phyloP scores from a whole-genome alignment of 352 stramenopile genomes.

The Peronospora destructor region DNA sequence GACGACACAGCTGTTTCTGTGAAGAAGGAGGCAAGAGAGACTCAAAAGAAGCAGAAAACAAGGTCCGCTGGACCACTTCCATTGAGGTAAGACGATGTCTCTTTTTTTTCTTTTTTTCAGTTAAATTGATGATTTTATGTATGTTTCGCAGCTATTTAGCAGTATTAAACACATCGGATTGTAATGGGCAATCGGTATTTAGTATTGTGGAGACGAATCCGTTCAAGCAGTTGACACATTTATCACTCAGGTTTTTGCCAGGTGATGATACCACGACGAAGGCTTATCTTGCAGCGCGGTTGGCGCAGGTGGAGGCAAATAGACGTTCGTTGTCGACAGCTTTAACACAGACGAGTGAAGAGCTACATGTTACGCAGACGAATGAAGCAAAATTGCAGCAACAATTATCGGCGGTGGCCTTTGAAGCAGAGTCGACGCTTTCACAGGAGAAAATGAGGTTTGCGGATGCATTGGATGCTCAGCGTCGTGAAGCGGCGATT shows the following conservation, averaged over 20 bases:
- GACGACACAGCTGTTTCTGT: constrained; percentile 2
- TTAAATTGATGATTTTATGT: background rate
- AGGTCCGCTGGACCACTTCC: constrained; percentile 64
- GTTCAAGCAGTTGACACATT: constrained; percentile 93
- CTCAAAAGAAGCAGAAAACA: constrained; percentile 24
- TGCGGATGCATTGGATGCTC: constrained; percentile 51
- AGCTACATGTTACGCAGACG: constrained; percentile 35
- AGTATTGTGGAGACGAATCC: constrained; percentile 91
- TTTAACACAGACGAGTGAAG: constrained; percentile 39
- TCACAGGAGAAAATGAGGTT: constrained; percentile 62
- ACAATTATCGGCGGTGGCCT: constrained; percentile 41
- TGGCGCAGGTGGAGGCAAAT: constrained; percentile 74
- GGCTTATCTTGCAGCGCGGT: constrained; percentile 81
- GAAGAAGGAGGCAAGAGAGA: constrained; percentile 4
- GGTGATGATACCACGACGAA: constrained; percentile 88
- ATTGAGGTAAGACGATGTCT: constrained; percentile 32
- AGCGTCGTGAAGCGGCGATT: constrained; percentile 41
- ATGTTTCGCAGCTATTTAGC: constrained; percentile 56
- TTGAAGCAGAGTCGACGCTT: constrained; percentile 53
- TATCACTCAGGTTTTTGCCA: constrained; percentile 82
- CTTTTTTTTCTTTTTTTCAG: background rate
- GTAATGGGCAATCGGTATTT: constrained; percentile 68
- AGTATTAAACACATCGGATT: constrained; percentile 69
- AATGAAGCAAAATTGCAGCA: constrained; percentile 44
- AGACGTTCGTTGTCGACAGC: constrained; percentile 33